Evolutionary conservation across 768 basidiomycete species (phyloP), one percentile per base, ranked within the genome.

Genomic region (Tephrocybe sp.): DNA sequence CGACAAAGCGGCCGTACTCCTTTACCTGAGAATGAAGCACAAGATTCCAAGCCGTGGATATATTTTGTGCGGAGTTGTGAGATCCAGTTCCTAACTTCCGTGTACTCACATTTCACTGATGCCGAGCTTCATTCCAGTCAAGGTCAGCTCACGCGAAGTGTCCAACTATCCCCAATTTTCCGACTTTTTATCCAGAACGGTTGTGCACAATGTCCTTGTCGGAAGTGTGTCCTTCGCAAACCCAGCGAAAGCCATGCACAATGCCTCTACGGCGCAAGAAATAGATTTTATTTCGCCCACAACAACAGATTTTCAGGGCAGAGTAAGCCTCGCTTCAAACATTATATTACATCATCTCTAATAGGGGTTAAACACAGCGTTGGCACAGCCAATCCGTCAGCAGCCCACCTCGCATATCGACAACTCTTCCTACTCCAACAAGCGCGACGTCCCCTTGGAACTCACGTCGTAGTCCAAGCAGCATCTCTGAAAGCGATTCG

Each of bases 221-320:
- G 88, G 89, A 32, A 87, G 86, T 56, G 84, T 92, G 26, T 89
- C 90, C 1, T 88, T 86, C 61, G 88, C 88, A 3, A 78, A 79
- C 39, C 84, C 87, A 8, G 84, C 85, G 20, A 89, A 89, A 63
- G 84, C 87, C 0, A 74, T 90, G 59, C 86, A 90, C 61, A 90
- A 85, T 60, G 86, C 86, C 14, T 88, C 88, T 12, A 91, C 89
- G 0, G 90, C 89, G 0, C 88, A 90, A 67, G 89, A 91, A 68
- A 82, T 91, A 55, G 81, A 82, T 17, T 81, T 91, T 25, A 78
- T 90, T 46, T 81, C 86, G 1, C 86, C 87, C 30, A 70, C 66
- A 23, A 76, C 78, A 5, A 65, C 71, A 21, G 76, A 78, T 57
- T 78, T 81, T 51, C 74, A 83, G 58, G 78, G 79, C 62, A 70